These are phyloP conservation scores for Sordariomycetes sp. DNA, from an alignment of 2,329 filamentous ascomycete species.

Conservation along the genomic window DNA sequence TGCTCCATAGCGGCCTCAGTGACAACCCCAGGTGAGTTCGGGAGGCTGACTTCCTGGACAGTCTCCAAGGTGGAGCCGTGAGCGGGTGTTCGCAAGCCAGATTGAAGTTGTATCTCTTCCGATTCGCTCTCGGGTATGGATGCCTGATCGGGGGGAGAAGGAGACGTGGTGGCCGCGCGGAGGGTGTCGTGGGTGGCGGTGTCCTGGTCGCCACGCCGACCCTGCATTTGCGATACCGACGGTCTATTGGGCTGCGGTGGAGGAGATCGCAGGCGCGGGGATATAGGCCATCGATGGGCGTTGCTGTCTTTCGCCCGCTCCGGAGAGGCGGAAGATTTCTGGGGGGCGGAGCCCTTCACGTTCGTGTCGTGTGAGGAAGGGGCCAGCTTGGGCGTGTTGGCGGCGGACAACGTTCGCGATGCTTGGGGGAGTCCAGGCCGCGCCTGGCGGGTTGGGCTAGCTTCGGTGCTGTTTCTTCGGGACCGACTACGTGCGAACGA, in stretches of 20 bases:
- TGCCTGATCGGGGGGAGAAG: conserved; percentile 24
- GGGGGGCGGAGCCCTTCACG: conserved; percentile 46
- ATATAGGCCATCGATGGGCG: conserved; percentile 62
- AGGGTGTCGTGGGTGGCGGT: conserved; percentile 42
- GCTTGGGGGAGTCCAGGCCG: conserved; percentile 45
- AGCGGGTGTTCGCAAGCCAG: conserved; percentile 49
- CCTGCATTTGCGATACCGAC: conserved; percentile 24
- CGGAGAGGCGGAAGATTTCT: conserved; percentile 42
- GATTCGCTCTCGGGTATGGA: conserved; percentile 38
- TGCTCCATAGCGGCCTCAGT: conserved; percentile 37
- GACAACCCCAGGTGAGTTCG: conserved; percentile 51
- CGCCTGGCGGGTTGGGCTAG: conserved; percentile 47
- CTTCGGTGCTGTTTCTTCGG: conserved; percentile 57
- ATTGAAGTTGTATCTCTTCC: conserved; percentile 36
- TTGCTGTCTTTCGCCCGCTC: conserved; percentile 32
- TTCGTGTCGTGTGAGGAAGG: conserved; percentile 49
- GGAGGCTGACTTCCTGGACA: conserved; percentile 79
- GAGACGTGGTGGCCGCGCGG: conserved; percentile 34
- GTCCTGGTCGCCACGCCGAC: conserved; percentile 38
- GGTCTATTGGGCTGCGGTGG: conserved; percentile 46
- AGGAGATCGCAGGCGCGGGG: conserved; percentile 67
- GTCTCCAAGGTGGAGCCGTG: conserved; percentile 67
- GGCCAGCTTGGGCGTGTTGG: conserved; percentile 56
- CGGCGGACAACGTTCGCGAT: conserved; percentile 57
- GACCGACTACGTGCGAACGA: conserved; percentile 35